Percentiles rank a stretch among this genome's conserved stretches.
These are phyloP conservation scores for Begonia fuchsioides DNA, from an alignment of 306 rosid genomes.

Conservation along the genomic window DNA sequence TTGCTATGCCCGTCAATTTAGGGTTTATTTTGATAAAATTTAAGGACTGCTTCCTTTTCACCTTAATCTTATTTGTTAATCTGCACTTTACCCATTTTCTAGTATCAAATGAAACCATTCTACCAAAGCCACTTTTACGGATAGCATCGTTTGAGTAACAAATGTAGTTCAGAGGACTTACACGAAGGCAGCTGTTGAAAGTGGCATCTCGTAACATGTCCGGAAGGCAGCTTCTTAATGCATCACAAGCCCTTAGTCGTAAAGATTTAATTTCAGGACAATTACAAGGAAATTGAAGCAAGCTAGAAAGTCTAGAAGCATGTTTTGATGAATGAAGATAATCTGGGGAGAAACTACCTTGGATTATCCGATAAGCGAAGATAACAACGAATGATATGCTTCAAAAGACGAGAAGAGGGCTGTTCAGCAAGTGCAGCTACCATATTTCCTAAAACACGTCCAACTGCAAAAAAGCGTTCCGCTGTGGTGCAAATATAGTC, in stretches of 20 bases:
- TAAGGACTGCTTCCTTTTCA: no score
- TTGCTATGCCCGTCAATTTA: no score
- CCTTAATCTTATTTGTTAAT: no score
- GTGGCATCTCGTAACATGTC: conserved; percentile 49
- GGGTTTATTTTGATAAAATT: no score
- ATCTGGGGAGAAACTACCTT: conserved; percentile 21
- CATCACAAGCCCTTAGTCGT: conserved; percentile 49
- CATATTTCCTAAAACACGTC: conserved; percentile 47
- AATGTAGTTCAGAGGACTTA: conserved; percentile 18
- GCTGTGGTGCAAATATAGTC: conserved; percentile 58
- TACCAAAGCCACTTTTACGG: no score
- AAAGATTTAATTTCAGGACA: not conserved
- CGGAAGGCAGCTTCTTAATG: conserved; percentile 59
- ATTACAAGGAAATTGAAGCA: not conserved
- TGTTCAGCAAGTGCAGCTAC: conserved; percentile 46
- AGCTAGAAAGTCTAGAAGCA: not conserved
- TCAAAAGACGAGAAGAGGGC: conserved; percentile 56
- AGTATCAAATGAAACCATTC: no score
- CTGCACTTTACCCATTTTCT: no score
- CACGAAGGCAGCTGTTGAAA: conserved; percentile 46
- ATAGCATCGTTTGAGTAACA: not conserved
- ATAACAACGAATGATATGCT: conserved; percentile 56
- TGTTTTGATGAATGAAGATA: conserved; percentile 3
- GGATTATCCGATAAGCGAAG: conserved; percentile 51
- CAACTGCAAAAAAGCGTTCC: conserved; percentile 55